Evolutionary conservation across 2,329 filamentous ascomycete genomes (phyloP).

Genomic region (Phaeoacremonium minimum): DNA sequence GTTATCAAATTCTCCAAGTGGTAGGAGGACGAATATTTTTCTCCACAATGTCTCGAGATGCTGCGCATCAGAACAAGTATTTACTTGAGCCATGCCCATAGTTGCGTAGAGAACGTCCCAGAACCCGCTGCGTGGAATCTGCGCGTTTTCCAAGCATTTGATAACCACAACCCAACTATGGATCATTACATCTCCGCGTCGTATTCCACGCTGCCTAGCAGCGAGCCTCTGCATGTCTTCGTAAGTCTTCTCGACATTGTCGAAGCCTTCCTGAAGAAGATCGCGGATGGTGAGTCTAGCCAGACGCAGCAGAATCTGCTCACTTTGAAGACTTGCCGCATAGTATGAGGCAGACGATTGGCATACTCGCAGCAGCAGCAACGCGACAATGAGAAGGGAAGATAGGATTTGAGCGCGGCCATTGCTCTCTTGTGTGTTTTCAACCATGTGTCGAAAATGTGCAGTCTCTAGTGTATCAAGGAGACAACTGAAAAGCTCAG

Average conservation of each 20-base stretch:
- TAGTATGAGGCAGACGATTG: slow-evolving; percentile 23
- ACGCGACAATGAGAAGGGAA: slow-evolving; percentile 29
- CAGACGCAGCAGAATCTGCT: slow-evolving; percentile 41
- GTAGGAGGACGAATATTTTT: slow-evolving; percentile 55
- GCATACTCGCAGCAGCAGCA: slow-evolving; percentile 38
- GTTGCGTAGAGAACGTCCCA: slow-evolving; percentile 53
- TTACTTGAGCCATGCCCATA: slow-evolving; percentile 28
- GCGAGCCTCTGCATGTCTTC: slow-evolving; percentile 38
- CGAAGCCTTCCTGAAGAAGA: slow-evolving; percentile 38
- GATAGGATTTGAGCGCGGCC: no score
- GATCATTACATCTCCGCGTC: slow-evolving; percentile 34
- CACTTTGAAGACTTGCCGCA: slow-evolving; percentile 36
- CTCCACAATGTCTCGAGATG: slow-evolving; percentile 55
- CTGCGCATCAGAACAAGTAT: slow-evolving; percentile 34
- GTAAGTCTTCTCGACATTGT: slow-evolving; percentile 40
- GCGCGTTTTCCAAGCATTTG: slow-evolving; percentile 43
- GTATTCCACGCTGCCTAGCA: slow-evolving; percentile 47
- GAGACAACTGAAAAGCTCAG: slow-evolving; percentile 28
- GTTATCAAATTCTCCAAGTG: slow-evolving; percentile 56
- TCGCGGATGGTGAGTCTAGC: slow-evolving; percentile 29
- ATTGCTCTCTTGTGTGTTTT: slow-evolving; percentile 4
- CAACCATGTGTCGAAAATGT: no score
- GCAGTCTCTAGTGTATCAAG: slow-evolving; percentile 1
- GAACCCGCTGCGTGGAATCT: slow-evolving; percentile 49
- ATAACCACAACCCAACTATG: slow-evolving; percentile 58